Base-by-base conservation (phyloP, 2,329 filamentous ascomycete genomes). In the Alternaria sp. region DNA sequence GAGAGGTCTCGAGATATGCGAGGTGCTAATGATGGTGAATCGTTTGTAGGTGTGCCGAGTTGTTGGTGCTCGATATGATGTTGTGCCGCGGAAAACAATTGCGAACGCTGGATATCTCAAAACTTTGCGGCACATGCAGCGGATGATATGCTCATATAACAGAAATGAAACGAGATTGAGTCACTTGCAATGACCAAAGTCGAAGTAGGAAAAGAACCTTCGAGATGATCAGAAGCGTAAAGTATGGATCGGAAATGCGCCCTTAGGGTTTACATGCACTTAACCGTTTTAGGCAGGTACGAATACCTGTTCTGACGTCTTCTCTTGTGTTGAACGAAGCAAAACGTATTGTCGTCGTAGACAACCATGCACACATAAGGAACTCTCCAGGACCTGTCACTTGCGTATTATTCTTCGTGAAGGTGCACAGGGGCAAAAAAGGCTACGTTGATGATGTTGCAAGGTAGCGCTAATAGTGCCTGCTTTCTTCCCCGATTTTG, bases 251-350 rank as follows among this genome's bases (percentile, higher is more conserved):
- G 9, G 25, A 28, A 25, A 25, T 40, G 16, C 54, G 54, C 54
- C 54, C 54, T 57, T 50, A 18, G 18, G 27, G 44, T 49, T 20
- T 49, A 51, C 54, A 57, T 44, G 28, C 36, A 28, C 54, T 51
- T 41, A 44, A 44, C 54, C 45, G 25, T 9, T 43, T 57, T 57
- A 57, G 54, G 54, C 48, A 57, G 54, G 54, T 57, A 51, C 20
- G 14, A 50, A 50, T 27, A 10, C 6, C 9, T 12, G 46, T 50
- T 1, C 32, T 50, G 32, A 36, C 46, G 32, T 36, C 46, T 50
- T 50, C 30, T 50, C 32, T 25, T 36, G 2, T 45, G 40, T 7
- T 25, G 20, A 9, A 43, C 12, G 18, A 12, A 25, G 40, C 22
- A 43, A 8, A 25, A 43, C 40, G 5, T 20, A 22, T 16, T 43